Base-by-base conservation (phyloP, 352 stramenopile species). In the Globisporangium iwayamae region DNA sequence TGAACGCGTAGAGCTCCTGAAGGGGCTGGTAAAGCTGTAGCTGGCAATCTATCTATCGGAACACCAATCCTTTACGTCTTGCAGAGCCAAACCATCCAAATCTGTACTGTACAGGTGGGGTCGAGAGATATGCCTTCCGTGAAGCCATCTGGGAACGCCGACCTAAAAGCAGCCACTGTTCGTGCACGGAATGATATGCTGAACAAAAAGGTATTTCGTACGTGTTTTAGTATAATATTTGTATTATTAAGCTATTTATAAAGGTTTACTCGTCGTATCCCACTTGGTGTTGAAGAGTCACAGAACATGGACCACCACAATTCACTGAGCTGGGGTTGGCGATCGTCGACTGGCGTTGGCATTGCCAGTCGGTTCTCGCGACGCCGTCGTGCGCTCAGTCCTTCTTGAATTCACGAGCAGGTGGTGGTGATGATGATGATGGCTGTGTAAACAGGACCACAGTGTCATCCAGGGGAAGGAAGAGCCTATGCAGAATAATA, bases 301-400 rank as follows among this genome's bases (percentile, higher is more conserved):
- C 10, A 54, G 14, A 54, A 38, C 16, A 18, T 47, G n/a, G 13
- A 56, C 30, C n/a, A 34, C 25, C 14, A 25, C 50, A 56, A 34
- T 10, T 22, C n/a, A 28, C 47, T 54, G 47, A 28, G 11, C 47
- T 54, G 20, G 22, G 46, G 46, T 16, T 52, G 20, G 6, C 25
- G 20, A 51, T 52, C 16, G 28, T 52, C 13, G 46, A 52, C n/a
- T 22, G 48, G 22, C 14, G 4, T 39, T 39, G 14, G 25, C 22
- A 20, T 4, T 55, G 13, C 50, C 50, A 56, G 14, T 56, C 25
- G 50, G 50, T 41, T 56, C n/a, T 56, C 50, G 30, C 50, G 50
- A 56, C 50, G 14, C 50, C 25, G 11, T 41, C 50, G 50, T 56
- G 50, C 50, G 50, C 7, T 55, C 22, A n/a, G 13, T 18, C 48